Conservation (phyloP, 768 basidiomycete species). For the Leucogyrophana mollusca region DNA sequence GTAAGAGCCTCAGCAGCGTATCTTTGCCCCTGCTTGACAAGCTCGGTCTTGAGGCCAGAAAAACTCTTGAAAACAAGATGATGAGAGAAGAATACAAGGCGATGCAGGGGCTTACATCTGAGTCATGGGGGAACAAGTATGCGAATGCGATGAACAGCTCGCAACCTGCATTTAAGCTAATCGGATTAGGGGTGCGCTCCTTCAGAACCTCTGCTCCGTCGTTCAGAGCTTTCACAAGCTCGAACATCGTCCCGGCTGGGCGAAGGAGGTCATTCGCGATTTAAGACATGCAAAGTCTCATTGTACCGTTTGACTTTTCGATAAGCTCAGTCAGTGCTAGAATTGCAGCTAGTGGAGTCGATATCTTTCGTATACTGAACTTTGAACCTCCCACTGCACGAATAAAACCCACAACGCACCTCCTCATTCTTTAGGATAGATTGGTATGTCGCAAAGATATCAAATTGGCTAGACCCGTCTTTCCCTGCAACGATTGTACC, state of each 20-base stretch:
- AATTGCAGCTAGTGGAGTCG: conserved; percentile 86
- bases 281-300: conserved; percentile 11
- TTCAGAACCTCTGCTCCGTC: conserved; percentile 68
- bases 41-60: conserved; percentile 75
- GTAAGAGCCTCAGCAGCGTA: conserved; percentile 79
- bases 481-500: background rate
- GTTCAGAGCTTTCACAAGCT: conserved; percentile 83
- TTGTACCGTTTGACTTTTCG: conserved; percentile 71
- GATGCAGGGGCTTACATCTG: conserved; percentile 52
- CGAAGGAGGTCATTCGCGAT: conserved; percentile 6
- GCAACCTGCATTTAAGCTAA: conserved; percentile 86
- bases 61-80: conserved; percentile 57
- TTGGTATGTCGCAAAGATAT: conserved; percentile 55
- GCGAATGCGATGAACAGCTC: conserved; percentile 90
- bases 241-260: conserved; percentile 88
- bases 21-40: conserved; percentile 76
- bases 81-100: conserved; percentile 10
- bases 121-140: conserved; percentile 79
- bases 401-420: conserved; percentile 38
- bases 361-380: conserved; percentile 45
- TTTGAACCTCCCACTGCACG: background rate
- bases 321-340: conserved; percentile 81
- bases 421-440: conserved; percentile 62
- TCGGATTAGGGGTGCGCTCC: conserved; percentile 66
- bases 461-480: conserved; percentile 28